These are phyloP conservation scores for Takashimella tepidaria DNA, from an alignment of 1,284 basidiomycete species.

Conservation along the genomic window DNA sequence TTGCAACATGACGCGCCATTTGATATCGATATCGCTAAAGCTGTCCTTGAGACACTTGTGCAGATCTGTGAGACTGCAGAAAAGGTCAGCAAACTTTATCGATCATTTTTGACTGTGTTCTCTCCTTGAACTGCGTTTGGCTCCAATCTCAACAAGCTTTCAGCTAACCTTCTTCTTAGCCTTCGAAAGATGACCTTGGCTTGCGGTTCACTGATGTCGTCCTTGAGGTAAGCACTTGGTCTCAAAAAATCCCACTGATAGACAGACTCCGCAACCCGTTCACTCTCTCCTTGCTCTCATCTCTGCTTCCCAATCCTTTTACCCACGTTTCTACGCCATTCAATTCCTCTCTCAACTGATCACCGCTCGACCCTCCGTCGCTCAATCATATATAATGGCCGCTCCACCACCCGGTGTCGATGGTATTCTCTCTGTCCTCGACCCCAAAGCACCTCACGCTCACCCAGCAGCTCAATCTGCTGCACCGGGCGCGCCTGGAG, in stretches of 20 bases:
- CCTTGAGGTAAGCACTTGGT: slow-evolving; percentile 26
- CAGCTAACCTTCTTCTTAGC: not conserved
- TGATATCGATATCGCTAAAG: slow-evolving; percentile 84
- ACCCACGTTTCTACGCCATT: slow-evolving; percentile 78
- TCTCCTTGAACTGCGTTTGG: not conserved
- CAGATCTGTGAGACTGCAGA: slow-evolving; percentile 44
- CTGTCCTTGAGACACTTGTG: slow-evolving; percentile 78
- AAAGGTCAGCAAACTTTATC: slow-evolving; percentile 26
- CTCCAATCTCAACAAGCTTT: slow-evolving; percentile 3
- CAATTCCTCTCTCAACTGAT: slow-evolving; percentile 77
- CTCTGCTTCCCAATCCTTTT: slow-evolving; percentile 59
- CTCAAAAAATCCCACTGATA: not conserved
- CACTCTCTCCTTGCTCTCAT: slow-evolving; percentile 75
- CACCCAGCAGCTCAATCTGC: not conserved
- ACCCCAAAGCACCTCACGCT: slow-evolving; percentile 29
- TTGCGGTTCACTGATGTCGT: slow-evolving; percentile 48
- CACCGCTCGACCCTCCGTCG: slow-evolving; percentile 67
- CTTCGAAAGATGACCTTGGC: slow-evolving; percentile 48
- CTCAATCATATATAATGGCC: slow-evolving; percentile 80
- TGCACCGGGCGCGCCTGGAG: slow-evolving; percentile 6
- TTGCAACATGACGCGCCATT: slow-evolving; percentile 79
- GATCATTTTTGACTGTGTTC: not conserved
- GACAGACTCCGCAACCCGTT: slow-evolving; percentile 55
- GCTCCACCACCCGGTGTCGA: slow-evolving; percentile 43
- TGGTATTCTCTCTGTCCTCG: slow-evolving; percentile 41